Conservation (phyloP, 2,329 filamentous ascomycete genomes). For the Colletotrichum lindemuthianum region DNA sequence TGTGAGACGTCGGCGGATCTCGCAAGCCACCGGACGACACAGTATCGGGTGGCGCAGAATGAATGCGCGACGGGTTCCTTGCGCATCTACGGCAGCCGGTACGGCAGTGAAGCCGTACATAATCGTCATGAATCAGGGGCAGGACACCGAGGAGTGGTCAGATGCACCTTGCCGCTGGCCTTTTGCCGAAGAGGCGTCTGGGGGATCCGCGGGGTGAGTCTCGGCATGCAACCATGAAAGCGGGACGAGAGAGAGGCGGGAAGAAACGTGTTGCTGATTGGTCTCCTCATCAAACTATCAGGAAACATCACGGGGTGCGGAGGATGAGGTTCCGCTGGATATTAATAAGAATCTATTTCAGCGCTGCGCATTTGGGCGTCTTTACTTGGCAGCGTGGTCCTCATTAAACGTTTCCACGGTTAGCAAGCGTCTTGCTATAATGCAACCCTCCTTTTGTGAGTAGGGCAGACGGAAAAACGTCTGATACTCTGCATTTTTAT, state of each 20-base stretch:
- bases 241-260: not conserved
- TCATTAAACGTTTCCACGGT: not conserved
- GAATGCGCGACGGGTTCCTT: not conserved
- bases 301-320: constrained; percentile 10
- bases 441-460: no score
- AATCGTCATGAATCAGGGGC: not conserved
- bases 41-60: no score
- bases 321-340: constrained; percentile 11
- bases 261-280: constrained; percentile 10
- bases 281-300: not conserved
- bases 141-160: not conserved
- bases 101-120: no score
- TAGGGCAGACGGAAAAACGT: no score
- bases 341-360: not conserved
- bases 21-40: no score
- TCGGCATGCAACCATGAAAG: constrained; percentile 17
- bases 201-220: constrained; percentile 26
- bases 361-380: not conserved
- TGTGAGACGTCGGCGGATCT: no score
- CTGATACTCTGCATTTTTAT: no score
- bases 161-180: constrained; percentile 3
- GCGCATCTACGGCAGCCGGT: not conserved
- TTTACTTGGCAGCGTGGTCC: constrained; percentile 1
- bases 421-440: not conserved
- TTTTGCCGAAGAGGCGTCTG: constrained; percentile 29